Conservation (phyloP, 2,329 filamentous ascomycete genomes). For the Zymoseptoria ardabiliae region DNA sequence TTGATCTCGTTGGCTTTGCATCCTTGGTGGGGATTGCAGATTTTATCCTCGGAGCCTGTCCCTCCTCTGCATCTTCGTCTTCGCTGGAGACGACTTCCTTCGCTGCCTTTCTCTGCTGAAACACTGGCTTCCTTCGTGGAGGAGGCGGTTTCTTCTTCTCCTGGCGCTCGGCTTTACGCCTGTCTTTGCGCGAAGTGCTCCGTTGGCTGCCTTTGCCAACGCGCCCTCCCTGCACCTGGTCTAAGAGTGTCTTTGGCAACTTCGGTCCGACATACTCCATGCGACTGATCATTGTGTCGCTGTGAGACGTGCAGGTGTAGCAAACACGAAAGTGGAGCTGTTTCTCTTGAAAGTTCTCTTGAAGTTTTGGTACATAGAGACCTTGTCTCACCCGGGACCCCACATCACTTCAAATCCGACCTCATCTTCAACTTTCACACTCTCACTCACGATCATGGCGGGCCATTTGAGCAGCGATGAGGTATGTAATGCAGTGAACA, state of each 20-base stretch:
- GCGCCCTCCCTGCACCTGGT: constrained; percentile 32
- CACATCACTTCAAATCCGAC: constrained; percentile 2
- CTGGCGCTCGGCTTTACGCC: constrained; percentile 57
- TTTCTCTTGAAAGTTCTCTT: neutral
- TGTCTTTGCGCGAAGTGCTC: constrained; percentile 30
- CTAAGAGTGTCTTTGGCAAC: constrained; percentile 40
- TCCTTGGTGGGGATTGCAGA: constrained; percentile 1
- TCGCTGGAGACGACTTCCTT: neutral
- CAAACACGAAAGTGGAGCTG: neutral
- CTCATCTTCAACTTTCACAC: constrained; percentile 3
- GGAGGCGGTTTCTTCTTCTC: constrained; percentile 48
- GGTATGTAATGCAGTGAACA: constrained; percentile 32
- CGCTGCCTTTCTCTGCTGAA: neutral
- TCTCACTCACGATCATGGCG: constrained; percentile 32
- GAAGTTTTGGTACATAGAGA: constrained; percentile 3
- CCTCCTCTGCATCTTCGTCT: neutral
- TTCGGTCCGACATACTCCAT: constrained; percentile 31
- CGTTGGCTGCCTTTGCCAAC: constrained; percentile 15
- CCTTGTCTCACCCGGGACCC: too few relatives aligned
- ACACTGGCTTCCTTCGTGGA: neutral
- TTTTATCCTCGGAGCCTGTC: neutral
- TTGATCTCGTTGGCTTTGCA: constrained; percentile 4
- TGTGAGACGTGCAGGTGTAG: neutral
- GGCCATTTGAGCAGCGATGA: constrained; percentile 56
- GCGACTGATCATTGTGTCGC: constrained; percentile 19